Evolutionary conservation across 495 filamentous ascomycete genomes (phyloP).

Genomic region (Astrocystis sublimbata): DNA sequence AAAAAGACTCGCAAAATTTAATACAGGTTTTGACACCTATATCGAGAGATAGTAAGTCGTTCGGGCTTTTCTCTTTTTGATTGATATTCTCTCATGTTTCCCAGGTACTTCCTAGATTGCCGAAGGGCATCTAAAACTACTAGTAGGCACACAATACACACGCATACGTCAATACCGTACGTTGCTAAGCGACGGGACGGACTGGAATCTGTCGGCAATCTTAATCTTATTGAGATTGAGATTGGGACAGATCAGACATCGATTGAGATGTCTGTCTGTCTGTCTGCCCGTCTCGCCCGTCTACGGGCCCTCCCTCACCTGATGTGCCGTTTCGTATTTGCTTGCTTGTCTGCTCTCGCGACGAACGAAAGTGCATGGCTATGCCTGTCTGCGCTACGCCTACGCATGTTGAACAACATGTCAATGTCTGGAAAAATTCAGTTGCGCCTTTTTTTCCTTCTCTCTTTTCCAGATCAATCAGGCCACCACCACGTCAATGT

Average conservation of each 20-base stretch:
- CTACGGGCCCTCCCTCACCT: conserved; percentile 4
- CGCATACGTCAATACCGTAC: too few relatives aligned
- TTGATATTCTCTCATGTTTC: not conserved
- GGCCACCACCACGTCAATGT: not conserved
- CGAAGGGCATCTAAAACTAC: not conserved
- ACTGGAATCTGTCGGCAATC: not conserved
- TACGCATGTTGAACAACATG: too few relatives aligned
- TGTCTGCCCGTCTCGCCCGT: too few relatives aligned
- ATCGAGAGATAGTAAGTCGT: too few relatives aligned
- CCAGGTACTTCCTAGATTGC: not conserved
- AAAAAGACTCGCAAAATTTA: too few relatives aligned
- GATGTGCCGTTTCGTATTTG: not conserved
- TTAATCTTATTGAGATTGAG: conserved; percentile 6
- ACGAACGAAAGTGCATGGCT: conserved; percentile 7
- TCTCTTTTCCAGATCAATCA: conserved; percentile 9
- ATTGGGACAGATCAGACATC: conserved; percentile 1
- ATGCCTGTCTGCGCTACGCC: not conserved
- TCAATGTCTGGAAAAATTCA: not conserved
- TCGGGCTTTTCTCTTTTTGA: not conserved
- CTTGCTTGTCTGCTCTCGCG: too few relatives aligned
- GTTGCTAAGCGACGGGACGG: too few relatives aligned
- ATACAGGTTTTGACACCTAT: too few relatives aligned
- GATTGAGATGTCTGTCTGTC: too few relatives aligned
- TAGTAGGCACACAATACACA: not conserved
- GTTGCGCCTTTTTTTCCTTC: not conserved